Percentiles rank a stretch among this genome's conserved stretches.
phyloP scores from a whole-genome alignment of 306 rosid species.

The Coriaria nepalensis region DNA sequence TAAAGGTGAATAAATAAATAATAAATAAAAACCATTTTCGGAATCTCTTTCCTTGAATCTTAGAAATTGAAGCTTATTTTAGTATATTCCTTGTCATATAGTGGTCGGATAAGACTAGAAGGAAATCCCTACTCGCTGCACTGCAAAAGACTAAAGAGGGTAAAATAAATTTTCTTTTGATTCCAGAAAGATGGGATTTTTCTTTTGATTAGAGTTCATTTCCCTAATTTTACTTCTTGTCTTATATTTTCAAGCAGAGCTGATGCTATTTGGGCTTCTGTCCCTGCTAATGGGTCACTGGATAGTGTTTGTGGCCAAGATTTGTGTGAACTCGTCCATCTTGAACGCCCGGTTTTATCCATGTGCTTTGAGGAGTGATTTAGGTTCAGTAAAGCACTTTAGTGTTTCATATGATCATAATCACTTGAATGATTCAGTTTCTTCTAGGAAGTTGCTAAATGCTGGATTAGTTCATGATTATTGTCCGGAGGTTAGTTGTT shows the following conservation, averaged over 20 bases:
- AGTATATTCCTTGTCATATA: background rate
- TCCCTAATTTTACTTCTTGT: slow-evolving; percentile 3
- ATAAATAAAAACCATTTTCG: slow-evolving; percentile 11
- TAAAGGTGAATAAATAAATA: too few relatives aligned
- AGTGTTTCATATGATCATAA: slow-evolving; percentile 15
- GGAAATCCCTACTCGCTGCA: slow-evolving; percentile 75
- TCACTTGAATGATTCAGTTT: slow-evolving; percentile 29
- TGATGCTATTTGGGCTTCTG: slow-evolving; percentile 80
- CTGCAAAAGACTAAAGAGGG: slow-evolving; percentile 81
- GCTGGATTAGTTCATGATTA: slow-evolving; percentile 23
- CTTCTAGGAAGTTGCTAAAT: slow-evolving; percentile 19
- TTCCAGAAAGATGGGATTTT: slow-evolving; percentile 1
- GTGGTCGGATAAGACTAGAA: slow-evolving; percentile 69
- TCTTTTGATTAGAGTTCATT: too few relatives aligned
- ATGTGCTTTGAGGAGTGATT: slow-evolving; percentile 29
- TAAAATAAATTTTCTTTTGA: too few relatives aligned
- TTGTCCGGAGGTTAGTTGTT: slow-evolving; percentile 77
- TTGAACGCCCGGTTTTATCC: slow-evolving; percentile 62
- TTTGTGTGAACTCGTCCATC: slow-evolving; percentile 59
- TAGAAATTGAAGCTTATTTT: slow-evolving; percentile 6
- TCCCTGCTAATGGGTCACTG: slow-evolving; percentile 93
- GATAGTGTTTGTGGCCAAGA: slow-evolving; percentile 67
- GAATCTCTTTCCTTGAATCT: background rate
- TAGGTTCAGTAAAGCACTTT: slow-evolving; percentile 12
- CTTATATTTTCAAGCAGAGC: slow-evolving; percentile 39